Conservation (phyloP, 2,329 filamentous ascomycete species). For the Colletotrichum sansevieriae region DNA sequence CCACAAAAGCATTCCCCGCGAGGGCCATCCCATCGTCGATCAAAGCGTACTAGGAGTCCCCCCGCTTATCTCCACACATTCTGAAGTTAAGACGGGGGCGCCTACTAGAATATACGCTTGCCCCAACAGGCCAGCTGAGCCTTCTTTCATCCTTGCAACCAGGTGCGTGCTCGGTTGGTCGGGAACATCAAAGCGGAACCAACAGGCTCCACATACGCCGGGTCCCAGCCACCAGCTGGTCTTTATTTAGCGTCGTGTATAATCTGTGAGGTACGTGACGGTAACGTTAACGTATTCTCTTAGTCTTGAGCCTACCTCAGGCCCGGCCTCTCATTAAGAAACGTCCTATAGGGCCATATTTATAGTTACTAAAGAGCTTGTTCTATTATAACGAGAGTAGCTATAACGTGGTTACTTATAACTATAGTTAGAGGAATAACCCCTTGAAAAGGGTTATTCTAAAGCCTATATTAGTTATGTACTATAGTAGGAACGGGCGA, state of each 20-base stretch:
- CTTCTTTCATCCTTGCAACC: conserved; percentile 9
- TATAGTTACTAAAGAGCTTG: too few relatives aligned
- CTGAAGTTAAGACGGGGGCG: conserved; percentile 14
- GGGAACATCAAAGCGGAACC: conserved; percentile 28
- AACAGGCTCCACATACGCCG: background rate
- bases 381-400: too few relatives aligned
- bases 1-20: background rate
- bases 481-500: too few relatives aligned
- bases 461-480: too few relatives aligned
- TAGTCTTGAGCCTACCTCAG: background rate
- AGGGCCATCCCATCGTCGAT: background rate
- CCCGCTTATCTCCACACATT: background rate
- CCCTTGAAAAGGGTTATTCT: too few relatives aligned
- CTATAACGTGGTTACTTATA: too few relatives aligned
- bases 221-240: background rate
- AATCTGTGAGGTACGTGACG: conserved; percentile 3
- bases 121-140: background rate
- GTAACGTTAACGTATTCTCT: conserved; percentile 5
- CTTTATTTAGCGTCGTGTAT: conserved; percentile 13
- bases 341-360: too few relatives aligned
- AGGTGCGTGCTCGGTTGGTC: conserved; percentile 4
- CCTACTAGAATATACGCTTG: background rate
- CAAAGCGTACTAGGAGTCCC: background rate
- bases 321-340: background rate
- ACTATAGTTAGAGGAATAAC: too few relatives aligned